Evolutionary conservation across 2,329 filamentous ascomycete genomes (phyloP), one percentile per base, ranked within the genome.

Genomic region (Apiospora saccharicola): DNA sequence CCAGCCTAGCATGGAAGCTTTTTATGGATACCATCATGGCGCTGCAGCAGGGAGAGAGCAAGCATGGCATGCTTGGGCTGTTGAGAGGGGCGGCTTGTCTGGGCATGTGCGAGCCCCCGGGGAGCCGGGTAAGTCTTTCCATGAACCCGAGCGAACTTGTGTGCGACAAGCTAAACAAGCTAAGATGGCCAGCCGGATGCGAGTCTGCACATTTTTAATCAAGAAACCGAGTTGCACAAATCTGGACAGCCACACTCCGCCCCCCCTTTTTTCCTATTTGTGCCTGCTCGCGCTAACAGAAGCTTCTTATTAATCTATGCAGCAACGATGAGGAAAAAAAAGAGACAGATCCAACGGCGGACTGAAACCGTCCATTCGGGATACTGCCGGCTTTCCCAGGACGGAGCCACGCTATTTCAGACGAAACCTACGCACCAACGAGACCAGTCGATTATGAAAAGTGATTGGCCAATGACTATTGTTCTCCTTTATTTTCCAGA

Each of bases 361-460:
- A 64, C 57, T 64, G 47, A 47, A 37, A 22, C 68, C 47, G 34
- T 26, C 68, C 68, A 70, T 51, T 70, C 68, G 68, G 68, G 68
- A 70, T 47, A 12, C 68, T 70, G 68, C 68, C 68, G 68, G 46
- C 26, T 51, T 51, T 51, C 14, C 47, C 30, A 70, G n/a, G 41
- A 70, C 49, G 68, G 68, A 43, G 68, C 68, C 68, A 30, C 68
- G 46, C 46, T 26, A 57, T 37, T 41, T 44, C 68, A 70, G 68
- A 70, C 68, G 68, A 70, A 70, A 70, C 68, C 26, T 70, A 47
- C 47, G 47, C 68, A 51, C 68, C 68, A 70, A 41, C 47, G 26
- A 37, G 57, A 41, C 57, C 22, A 41, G 34, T 64, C 57, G 10
- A n/a, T 64, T 64, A 12, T 64, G 57, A 64, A 64, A 64, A 64